These are phyloP conservation scores for Flaveria ramosissima DNA, from an alignment of 129 eudicot genomes.

Conservation along the genomic window DNA sequence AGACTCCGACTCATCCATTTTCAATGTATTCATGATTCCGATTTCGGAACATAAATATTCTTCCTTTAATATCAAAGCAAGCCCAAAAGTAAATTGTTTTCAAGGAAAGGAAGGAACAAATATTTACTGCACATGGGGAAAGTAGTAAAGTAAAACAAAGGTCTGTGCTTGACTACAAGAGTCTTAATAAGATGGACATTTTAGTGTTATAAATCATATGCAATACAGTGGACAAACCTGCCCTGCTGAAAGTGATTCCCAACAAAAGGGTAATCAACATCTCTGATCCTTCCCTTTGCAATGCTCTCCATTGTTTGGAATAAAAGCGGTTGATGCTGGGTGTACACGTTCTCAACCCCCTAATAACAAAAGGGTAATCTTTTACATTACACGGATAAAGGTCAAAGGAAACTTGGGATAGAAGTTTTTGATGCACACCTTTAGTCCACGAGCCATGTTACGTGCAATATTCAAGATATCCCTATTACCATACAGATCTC, in stretches of 20 bases:
- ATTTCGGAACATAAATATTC: conserved; percentile 11
- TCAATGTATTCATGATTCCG: conserved; percentile 5
- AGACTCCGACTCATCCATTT: not conserved
- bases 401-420: not conserved
- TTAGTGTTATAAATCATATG: too few relatives aligned
- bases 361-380: conserved; percentile 28
- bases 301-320: conserved; percentile 95
- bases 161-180: not conserved
- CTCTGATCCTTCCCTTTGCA: conserved; percentile 90
- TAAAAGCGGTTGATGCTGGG: conserved; percentile 96
- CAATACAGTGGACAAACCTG: conserved; percentile 49
- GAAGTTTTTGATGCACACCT: conserved; percentile 47
- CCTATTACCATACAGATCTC: conserved; percentile 94
- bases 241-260: conserved; percentile 96
- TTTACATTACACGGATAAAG: not conserved
- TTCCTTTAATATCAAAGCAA: not conserved
- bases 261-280: conserved; percentile 90
- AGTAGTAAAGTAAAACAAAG: not conserved
- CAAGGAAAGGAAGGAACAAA: not conserved
- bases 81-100: not conserved
- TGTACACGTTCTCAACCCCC: conserved; percentile 99
- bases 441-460: conserved; percentile 98
- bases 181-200: too few relatives aligned
- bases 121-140: not conserved
- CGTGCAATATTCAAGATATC: conserved; percentile 91